These are phyloP conservation scores for Hemisphaericaspora lyxosophila DNA, from an alignment of 1,139 yeast species.

Conservation along the genomic window DNA sequence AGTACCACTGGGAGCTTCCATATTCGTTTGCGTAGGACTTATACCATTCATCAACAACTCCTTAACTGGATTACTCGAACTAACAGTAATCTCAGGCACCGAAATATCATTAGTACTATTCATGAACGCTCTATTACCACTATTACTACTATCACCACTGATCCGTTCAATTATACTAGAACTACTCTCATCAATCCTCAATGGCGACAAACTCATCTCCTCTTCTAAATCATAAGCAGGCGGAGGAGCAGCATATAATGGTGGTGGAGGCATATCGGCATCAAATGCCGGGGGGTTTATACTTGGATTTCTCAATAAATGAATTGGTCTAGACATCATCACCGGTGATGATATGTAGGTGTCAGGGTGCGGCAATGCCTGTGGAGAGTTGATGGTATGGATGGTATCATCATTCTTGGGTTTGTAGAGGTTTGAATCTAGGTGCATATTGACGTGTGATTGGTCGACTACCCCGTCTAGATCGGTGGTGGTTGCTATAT, in stretches of 20 bases:
- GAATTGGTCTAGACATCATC: slow-evolving; percentile 37
- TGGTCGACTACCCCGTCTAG: slow-evolving; percentile 17
- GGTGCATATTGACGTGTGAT: slow-evolving; percentile 41
- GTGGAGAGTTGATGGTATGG: slow-evolving; percentile 51
- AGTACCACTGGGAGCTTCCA: neutral
- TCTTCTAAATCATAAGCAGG: slow-evolving; percentile 40
- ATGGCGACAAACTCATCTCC: slow-evolving; percentile 14
- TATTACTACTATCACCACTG: slow-evolving; percentile 15
- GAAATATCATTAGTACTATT: neutral
- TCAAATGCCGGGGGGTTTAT: slow-evolving; percentile 46
- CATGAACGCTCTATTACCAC: neutral
- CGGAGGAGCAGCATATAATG: slow-evolving; percentile 25
- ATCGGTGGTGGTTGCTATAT: slow-evolving; percentile 26
- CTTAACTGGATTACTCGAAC: neutral
- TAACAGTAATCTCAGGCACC: slow-evolving; percentile 1
- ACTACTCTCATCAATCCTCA: slow-evolving; percentile 14
- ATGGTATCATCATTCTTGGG: slow-evolving; percentile 38
- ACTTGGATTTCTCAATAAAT: slow-evolving; percentile 36
- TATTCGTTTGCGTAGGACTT: neutral
- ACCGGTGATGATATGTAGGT: slow-evolving; percentile 39
- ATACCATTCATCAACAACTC: slow-evolving; percentile 2
- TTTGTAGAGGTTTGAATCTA: slow-evolving; percentile 60
- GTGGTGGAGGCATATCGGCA: slow-evolving; percentile 31
- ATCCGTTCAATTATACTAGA: neutral
- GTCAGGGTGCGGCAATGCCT: slow-evolving; percentile 52